A percentile compares a stretch with the other conserved stretches of the same genome.
These are phyloP conservation scores for Thinopyrum elongatum DNA, from an alignment of 176 grass and related monocot genomes.

Conservation along the genomic window DNA sequence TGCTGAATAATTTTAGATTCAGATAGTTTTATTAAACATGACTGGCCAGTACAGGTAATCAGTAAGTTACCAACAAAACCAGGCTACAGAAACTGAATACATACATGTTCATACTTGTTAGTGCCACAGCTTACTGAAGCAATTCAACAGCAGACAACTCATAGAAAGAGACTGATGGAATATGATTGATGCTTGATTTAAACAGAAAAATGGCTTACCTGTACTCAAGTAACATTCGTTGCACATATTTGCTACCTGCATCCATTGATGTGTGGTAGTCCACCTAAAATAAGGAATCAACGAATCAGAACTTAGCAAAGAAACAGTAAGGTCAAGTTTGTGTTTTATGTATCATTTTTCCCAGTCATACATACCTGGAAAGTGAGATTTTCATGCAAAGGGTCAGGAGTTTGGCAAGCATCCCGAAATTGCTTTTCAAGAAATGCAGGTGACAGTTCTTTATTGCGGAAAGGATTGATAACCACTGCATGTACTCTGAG, in stretches of 20 bases:
- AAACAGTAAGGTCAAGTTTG: slow-evolving; percentile 21
- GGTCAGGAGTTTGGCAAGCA: slow-evolving; percentile 59
- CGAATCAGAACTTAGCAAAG: slow-evolving; percentile 30
- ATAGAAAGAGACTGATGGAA: slow-evolving; percentile 1
- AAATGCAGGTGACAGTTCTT: slow-evolving; percentile 76
- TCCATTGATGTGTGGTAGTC: slow-evolving; percentile 80
- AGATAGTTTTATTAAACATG: slow-evolving; percentile 9
- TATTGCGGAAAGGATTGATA: slow-evolving; percentile 93
- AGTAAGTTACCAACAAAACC: neutral
- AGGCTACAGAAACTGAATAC: slow-evolving; percentile 7
- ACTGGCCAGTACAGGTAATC: neutral
- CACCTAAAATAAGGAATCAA: slow-evolving; percentile 52
- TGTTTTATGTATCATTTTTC: neutral
- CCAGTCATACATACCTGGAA: slow-evolving; percentile 46
- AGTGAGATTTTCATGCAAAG: slow-evolving; percentile 47
- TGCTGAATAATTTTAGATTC: neutral
- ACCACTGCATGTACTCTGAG: slow-evolving; percentile 64
- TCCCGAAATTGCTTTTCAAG: slow-evolving; percentile 94
- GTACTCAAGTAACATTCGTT: slow-evolving; percentile 84
- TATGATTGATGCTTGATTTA: slow-evolving; percentile 19
- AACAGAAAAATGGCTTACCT: slow-evolving; percentile 56
- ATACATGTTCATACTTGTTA: neutral
- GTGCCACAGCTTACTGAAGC: slow-evolving; percentile 1
- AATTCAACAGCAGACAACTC: slow-evolving; percentile 8
- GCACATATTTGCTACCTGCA: slow-evolving; percentile 76